Evolutionary conservation across 176 grass and related monocot species (phyloP).

Genomic region (Carex pumila): DNA sequence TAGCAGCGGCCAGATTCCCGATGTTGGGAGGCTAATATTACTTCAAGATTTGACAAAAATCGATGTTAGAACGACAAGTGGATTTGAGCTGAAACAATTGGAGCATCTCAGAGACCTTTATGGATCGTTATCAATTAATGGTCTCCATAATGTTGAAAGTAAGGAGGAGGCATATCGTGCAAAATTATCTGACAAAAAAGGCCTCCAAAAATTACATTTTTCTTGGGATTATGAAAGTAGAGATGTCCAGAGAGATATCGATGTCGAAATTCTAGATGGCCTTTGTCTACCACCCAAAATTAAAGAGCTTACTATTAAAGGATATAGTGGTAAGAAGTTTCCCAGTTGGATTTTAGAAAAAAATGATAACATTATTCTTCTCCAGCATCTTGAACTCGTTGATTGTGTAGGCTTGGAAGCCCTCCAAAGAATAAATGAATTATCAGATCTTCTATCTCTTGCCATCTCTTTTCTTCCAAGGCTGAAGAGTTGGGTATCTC

Average conservation of each 20-base stretch:
- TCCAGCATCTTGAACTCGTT: background rate
- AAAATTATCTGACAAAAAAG: background rate
- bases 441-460: background rate
- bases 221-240: background rate
- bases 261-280: conserved; percentile 3
- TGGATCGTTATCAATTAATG: background rate
- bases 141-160: conserved; percentile 5
- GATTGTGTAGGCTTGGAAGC: background rate
- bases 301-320: background rate
- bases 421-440: background rate
- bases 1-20: background rate
- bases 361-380: background rate
- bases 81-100: conserved; percentile 24
- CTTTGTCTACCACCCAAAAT: background rate
- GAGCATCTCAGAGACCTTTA: conserved; percentile 11
- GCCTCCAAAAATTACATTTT: background rate
- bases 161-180: background rate
- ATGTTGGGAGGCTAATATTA: conserved; percentile 4
- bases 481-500: background rate
- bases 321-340: background rate
- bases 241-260: background rate
- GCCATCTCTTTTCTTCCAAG: background rate
- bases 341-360: conserved; percentile 4
- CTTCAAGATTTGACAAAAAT: background rate
- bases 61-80: background rate